Base-by-base conservation (phyloP, 2,329 filamentous ascomycete genomes). In the Pseudogymnoascus sp. region DNA sequence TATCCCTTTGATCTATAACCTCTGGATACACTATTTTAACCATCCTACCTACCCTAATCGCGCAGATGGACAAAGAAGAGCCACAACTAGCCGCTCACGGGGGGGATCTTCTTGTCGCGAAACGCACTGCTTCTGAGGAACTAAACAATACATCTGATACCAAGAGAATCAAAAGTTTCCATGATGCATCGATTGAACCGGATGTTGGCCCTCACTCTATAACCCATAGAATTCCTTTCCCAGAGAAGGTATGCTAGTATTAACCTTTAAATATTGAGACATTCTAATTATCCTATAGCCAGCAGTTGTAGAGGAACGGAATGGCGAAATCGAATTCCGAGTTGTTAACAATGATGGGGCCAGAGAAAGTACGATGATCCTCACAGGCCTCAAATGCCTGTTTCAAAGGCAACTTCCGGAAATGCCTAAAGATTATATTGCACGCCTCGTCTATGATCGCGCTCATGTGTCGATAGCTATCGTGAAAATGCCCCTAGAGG, bases 391-490 rank as follows among this genome's bases (percentile, higher is more conserved):
- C 61, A 99, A 97, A 73, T 96, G 92, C 72, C 95, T 99, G 66
- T 97, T 99, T 70, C 94, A 99, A 73, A 97, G 97, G 69, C 94
- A 99, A 72, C 81, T 99, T 5, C 94, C 94, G 0, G 97, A 97
- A 75, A 99, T 99, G 94, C 94, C 94, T 11, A 97, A 97, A 75
- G 94, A 97, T 72, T 99, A 99, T 74, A 97, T 99, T 68, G 94
- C 94, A 3, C 89, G 94, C 39, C 84, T 99, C 6, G 94, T 99
- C 63, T 99, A 99, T 76, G 94, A 99, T 75, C 87, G 94, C 60
- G 96, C 93, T 5, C 94, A 99, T 77, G 74, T 97, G 64, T 96
- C 91, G 39, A 96, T 99, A 68, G 94, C 94, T 21, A 97, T 99
- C 70, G 90, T 97, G 68, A 97, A 97, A 79, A 92, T 95, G 69